These are phyloP conservation scores for Aspergillus homomorphus DNA, from an alignment of 495 filamentous ascomycete species.

Conservation along the genomic window DNA sequence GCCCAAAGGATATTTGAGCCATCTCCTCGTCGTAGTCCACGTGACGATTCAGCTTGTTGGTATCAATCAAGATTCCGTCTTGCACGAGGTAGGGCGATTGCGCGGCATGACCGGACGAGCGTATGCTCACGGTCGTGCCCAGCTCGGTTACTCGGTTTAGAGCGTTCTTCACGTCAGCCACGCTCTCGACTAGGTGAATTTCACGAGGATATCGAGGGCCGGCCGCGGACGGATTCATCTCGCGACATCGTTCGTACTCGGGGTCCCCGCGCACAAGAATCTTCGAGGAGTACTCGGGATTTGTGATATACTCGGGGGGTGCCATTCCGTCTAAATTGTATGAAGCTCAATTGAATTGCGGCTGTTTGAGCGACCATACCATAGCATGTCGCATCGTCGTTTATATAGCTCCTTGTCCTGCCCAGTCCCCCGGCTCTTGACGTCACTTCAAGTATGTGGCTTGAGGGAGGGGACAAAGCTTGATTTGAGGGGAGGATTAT, in stretches of 20 bases:
- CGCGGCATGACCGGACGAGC: not conserved
- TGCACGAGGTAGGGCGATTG: not conserved
- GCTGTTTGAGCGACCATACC: not conserved
- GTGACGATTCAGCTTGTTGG: not conserved
- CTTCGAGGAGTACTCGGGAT: slow-evolving; percentile 7
- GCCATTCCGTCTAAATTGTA: not conserved
- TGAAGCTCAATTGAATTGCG: not conserved
- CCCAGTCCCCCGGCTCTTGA: not conserved
- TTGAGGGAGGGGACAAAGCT: not conserved
- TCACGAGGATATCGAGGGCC: not conserved
- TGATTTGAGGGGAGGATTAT: not conserved
- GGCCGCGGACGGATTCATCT: not conserved
- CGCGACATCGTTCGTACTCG: slow-evolving; percentile 1
- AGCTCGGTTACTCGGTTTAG: not conserved
- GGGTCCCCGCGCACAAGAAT: not conserved
- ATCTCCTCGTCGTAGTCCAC: not conserved
- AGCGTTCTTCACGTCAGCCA: not conserved
- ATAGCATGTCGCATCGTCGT: not conserved
- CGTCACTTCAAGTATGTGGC: not conserved
- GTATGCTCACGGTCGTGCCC: not conserved
- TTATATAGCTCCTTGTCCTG: not conserved
- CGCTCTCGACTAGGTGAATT: not conserved
- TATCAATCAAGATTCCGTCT: slow-evolving; percentile 1
- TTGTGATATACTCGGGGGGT: not conserved
- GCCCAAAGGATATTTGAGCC: not conserved